Evolutionary conservation across 805 yeast species (phyloP), one percentile per base, ranked within the genome.

Genomic region (Alloascoidea hylecoeti): DNA sequence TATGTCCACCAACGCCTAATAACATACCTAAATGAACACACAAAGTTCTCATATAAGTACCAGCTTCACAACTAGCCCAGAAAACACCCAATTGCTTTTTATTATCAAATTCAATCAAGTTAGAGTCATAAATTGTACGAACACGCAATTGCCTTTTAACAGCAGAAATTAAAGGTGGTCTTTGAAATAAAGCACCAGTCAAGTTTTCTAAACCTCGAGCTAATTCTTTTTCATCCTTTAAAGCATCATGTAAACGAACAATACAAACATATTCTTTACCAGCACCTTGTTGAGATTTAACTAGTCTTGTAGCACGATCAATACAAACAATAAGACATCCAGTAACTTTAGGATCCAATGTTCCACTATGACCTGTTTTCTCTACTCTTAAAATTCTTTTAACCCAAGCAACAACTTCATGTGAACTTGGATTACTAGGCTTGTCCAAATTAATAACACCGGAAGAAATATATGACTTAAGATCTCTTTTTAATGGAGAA

Each of bases 11-110:
- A 49, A 86, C 96, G 53, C 97, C 96, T 48, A 92, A 71, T 43
- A 92, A 71, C 95, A 92, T 88, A 67, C 98, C 98, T 54, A 92
- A 68, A 64, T 92, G 98, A 41, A 92, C 98, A 79, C 98, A 92
- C 52, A 92, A 68, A 37, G 98, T 92, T 74, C 98, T 82, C 96
- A 92, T 92, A 66, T 92, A 92, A 43, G 98, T 92, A 66, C 98
- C 98, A 44, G 98, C 98, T 70, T 92, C 98, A 73, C 98, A 92
- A 33, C 95, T 82, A 42, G 97, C 98, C 98, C 98, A 92, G 69
- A 92, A 92, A 27, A 92, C 97, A 67, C 95, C 95, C 45, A 92
- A 71, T 51, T 92, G 89, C 63, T 97, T 80, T 65, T 92, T 88
- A 64, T 86, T 82, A 66, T 88, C 98, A 55, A 92, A 92, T 65